Evolutionary conservation across 1,139 yeast genomes (phyloP).

Genomic region (Sugiyamaella paludigena): DNA sequence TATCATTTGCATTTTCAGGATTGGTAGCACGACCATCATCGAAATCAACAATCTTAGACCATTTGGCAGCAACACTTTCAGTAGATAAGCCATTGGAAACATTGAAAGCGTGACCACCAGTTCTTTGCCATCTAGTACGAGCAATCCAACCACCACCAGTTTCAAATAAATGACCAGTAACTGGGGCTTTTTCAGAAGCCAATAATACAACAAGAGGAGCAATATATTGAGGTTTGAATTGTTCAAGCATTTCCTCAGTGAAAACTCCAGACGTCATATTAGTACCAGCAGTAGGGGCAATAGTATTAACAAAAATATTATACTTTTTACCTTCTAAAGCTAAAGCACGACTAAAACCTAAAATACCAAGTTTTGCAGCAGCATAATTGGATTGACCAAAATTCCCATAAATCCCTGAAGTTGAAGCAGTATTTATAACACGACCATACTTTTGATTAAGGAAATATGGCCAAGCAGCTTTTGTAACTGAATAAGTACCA

Average conservation of each 20-base stretch:
- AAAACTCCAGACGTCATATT: constrained; percentile 92
- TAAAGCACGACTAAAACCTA: constrained; percentile 79
- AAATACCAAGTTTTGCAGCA: constrained; percentile 85
- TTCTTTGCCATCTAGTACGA: constrained; percentile 91
- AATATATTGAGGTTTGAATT: constrained; percentile 84
- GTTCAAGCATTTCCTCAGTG: constrained; percentile 72
- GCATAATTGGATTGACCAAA: constrained; percentile 97
- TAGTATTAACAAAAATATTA: constrained; percentile 73
- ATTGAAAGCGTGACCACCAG: constrained; percentile 72
- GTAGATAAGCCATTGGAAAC: constrained; percentile 50
- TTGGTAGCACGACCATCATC: constrained; percentile 50
- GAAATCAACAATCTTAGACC: constrained; percentile 67
- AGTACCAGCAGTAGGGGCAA: constrained; percentile 98
- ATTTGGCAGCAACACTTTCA: constrained; percentile 68
- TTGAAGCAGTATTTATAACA: constrained; percentile 85
- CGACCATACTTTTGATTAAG: constrained; percentile 74
- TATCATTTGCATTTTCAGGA: constrained; percentile 70
- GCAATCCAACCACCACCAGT: constrained; percentile 95
- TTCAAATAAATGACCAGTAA: constrained; percentile 66
- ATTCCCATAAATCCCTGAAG: constrained; percentile 96
- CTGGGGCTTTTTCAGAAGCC: constrained; percentile 69
- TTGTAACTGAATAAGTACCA: constrained; percentile 79
- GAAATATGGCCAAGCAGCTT: constrained; percentile 92
- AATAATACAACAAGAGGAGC: constrained; percentile 85
- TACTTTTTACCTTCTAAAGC: constrained; percentile 86